Conservation (phyloP, 2,329 filamentous ascomycete species). For the Scedosporium boydii region DNA sequence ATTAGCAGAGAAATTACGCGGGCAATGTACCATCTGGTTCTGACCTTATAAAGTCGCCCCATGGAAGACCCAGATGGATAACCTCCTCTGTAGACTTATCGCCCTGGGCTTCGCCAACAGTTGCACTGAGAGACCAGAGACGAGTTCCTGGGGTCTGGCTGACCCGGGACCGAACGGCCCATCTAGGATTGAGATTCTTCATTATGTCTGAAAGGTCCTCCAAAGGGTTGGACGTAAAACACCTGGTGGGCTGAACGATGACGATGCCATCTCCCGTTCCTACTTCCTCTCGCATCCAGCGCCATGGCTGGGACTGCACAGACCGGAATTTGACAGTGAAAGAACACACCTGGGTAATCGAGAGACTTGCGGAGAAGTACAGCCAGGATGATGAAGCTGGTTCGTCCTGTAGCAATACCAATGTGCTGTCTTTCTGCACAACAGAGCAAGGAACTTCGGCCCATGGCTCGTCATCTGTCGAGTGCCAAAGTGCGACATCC, state of each 20-base stretch:
- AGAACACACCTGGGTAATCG: neutral
- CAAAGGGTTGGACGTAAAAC: slow-evolving; percentile 14
- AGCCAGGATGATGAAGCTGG: neutral
- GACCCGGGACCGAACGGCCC: slow-evolving; percentile 41
- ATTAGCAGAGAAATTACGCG: neutral
- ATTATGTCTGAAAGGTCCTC: slow-evolving; percentile 47
- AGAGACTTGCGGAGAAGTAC: slow-evolving; percentile 1
- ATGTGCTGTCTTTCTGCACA: slow-evolving; percentile 17
- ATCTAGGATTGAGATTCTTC: slow-evolving; percentile 42
- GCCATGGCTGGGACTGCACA: slow-evolving; percentile 46
- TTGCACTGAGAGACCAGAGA: slow-evolving; percentile 59
- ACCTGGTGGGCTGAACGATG: slow-evolving; percentile 32
- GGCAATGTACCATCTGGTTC: slow-evolving; percentile 7
- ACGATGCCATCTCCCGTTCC: slow-evolving; percentile 54
- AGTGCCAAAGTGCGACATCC: slow-evolving; percentile 69
- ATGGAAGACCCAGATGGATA: slow-evolving; percentile 54
- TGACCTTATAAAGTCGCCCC: slow-evolving; percentile 43
- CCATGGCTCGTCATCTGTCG: slow-evolving; percentile 45
- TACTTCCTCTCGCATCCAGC: slow-evolving; percentile 59
- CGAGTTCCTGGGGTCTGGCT: slow-evolving; percentile 60
- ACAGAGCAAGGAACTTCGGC: slow-evolving; percentile 31
- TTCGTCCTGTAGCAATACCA: slow-evolving; percentile 28
- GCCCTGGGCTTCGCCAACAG: slow-evolving; percentile 45
- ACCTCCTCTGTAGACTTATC: slow-evolving; percentile 48
- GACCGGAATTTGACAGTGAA: slow-evolving; percentile 67